Percentiles rank a stretch among this genome's conserved stretches.
These are phyloP conservation scores for Boletus pseudo-olivaceus DNA, from an alignment of 768 basidiomycete species.

Conservation along the genomic window DNA sequence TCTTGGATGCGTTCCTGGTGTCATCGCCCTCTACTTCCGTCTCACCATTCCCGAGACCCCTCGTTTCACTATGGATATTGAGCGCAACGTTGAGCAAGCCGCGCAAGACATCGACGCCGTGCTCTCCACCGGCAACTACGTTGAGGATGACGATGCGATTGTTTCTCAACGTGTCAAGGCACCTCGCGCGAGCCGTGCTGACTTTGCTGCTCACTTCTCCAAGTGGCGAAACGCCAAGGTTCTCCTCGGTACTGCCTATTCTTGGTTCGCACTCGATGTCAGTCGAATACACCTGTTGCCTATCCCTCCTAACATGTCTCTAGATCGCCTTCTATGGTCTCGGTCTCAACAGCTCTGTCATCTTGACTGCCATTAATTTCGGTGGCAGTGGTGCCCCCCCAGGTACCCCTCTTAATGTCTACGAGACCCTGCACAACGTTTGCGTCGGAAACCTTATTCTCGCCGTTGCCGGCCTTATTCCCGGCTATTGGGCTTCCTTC, in stretches of 20 bases:
- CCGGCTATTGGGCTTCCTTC: constrained; percentile 61
- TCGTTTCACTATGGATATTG: constrained; percentile 89
- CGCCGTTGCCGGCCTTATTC: constrained; percentile 74
- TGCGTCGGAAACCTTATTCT: constrained; percentile 76
- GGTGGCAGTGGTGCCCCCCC: constrained; percentile 39
- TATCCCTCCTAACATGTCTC: constrained; percentile 1
- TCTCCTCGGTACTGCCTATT: constrained; percentile 72
- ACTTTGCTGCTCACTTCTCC: constrained; percentile 68
- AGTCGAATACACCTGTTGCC: constrained; percentile 23
- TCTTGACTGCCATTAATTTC: constrained; percentile 67
- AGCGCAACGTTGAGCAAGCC: constrained; percentile 76
- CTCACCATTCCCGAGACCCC: constrained; percentile 92
- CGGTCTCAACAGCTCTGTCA: constrained; percentile 76
- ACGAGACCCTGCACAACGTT: constrained; percentile 58
- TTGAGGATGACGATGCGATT: constrained; percentile 48
- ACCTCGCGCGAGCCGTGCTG: constrained; percentile 63
- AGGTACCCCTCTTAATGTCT: constrained; percentile 40
- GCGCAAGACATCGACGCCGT: constrained; percentile 69
- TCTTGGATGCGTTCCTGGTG: constrained; percentile 78
- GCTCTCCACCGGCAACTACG: constrained; percentile 44
- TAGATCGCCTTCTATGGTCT: constrained; percentile 88
- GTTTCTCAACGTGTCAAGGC: constrained; percentile 55
- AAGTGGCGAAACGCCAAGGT: constrained; percentile 78
- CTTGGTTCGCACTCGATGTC: constrained; percentile 87
- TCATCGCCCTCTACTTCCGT: constrained; percentile 85